Base-by-base conservation (phyloP, 1,284 basidiomycete genomes). In the Rhodotorula sp. region DNA sequence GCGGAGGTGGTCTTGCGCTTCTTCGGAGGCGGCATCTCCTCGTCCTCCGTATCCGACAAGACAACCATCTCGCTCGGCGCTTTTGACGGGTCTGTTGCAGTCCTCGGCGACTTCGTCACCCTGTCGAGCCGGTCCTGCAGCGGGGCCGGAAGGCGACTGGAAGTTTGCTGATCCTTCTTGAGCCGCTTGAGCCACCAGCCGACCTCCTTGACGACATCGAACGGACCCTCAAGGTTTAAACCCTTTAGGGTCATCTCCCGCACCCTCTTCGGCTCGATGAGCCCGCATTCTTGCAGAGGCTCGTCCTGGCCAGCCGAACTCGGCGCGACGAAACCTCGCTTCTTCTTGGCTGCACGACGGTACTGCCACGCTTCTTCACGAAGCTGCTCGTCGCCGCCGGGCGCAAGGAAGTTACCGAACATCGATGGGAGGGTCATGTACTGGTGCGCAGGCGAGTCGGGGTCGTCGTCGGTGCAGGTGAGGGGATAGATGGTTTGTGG, bases 401-500 rank as follows among this genome's bases (percentile, higher is more conserved):
- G 76, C 55, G 74, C 54, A 71, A 91, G 79, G 70, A 84, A 86
- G 32, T 82, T 82, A 0, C 81, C 81, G 76, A 94, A 92, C 80
- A 90, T 86, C 4, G 82, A 79, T 24, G 87, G 83, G 67, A 93
- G 86, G 64, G 84, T 85, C 2, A 84, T 83, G 85, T 88, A 90
- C 74, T 93, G 90, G 9, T 90, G 81, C 2, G 6, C 87, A 58
- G 54, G 71, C 29, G 55, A 44, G 55, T 39, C 86, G 20, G 82
- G 77, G 6, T 89, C 78, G 3, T 81, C 80, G 0, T 87, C 85
- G 36, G 88, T 84, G 52, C 44, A n/a, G 0, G 90, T 90, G 76
- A 94, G 94, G 0, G 92, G 92, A 2, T 91, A 85, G 2, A 95
- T 80, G 3, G 85, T 82, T 29, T 81, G 83, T 0, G 93, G 93